Percentiles rank a stretch among this genome's conserved stretches.
phyloP scores from a whole-genome alignment of 2,329 filamentous ascomycete genomes.

The Aspergillus persii region DNA sequence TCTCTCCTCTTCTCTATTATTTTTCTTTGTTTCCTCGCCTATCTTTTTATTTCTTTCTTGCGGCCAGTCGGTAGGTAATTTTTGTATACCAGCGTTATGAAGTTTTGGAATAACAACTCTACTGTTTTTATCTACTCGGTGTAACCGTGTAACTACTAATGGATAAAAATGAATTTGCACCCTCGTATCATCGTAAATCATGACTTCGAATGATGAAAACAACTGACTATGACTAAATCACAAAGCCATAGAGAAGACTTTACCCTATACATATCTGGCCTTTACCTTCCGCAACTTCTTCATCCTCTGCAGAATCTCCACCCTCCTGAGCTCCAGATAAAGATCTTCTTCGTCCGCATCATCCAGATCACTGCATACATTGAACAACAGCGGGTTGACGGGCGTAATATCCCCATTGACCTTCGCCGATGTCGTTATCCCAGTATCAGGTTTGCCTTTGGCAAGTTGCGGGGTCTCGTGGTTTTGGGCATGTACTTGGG shows the following conservation, averaged over 20 bases:
- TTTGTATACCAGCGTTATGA: too few relatives aligned
- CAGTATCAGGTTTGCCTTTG: slow-evolving; percentile 4
- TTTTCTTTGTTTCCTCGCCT: too few relatives aligned
- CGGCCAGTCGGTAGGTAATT: too few relatives aligned
- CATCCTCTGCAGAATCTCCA: slow-evolving; percentile 35
- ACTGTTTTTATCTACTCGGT: too few relatives aligned
- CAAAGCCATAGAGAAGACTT: background rate
- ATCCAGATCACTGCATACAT: slow-evolving; percentile 28
- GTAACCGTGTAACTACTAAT: too few relatives aligned
- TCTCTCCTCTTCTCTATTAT: too few relatives aligned
- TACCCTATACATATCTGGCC: slow-evolving; percentile 12
- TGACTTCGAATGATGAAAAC: too few relatives aligned
- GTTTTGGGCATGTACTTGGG: background rate
- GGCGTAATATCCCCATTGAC: slow-evolving; percentile 16
- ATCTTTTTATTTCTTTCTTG: too few relatives aligned
- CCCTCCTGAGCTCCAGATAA: slow-evolving; percentile 32
- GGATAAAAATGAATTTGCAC: too few relatives aligned
- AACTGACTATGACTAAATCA: too few relatives aligned
- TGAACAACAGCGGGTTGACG: slow-evolving; percentile 16
- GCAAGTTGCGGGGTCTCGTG: slow-evolving; percentile 9
- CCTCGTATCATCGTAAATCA: too few relatives aligned
- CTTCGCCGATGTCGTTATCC: slow-evolving; percentile 12
- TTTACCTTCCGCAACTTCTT: slow-evolving; percentile 30
- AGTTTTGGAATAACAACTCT: too few relatives aligned
- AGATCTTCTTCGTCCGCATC: slow-evolving; percentile 37